phyloP scores from a whole-genome alignment of 495 filamentous ascomycete genomes.

The Penicillium fimorum region DNA sequence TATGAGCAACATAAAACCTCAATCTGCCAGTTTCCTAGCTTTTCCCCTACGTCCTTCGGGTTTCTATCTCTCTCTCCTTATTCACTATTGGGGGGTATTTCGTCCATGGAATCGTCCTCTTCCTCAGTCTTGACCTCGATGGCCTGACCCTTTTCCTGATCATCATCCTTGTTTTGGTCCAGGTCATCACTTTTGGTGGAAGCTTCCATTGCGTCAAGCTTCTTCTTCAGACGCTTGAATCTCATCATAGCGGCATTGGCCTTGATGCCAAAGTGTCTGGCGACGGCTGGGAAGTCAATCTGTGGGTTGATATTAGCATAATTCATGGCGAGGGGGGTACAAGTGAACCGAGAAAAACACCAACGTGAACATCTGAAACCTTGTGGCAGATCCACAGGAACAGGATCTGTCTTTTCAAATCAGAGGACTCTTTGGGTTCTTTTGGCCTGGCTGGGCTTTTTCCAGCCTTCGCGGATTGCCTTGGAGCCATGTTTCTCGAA shows the following conservation, averaged over 20 bases:
- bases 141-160: not conserved
- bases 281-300: not conserved
- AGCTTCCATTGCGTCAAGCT: conserved; percentile 8
- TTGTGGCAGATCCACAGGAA: conserved; percentile 3
- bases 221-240: not conserved
- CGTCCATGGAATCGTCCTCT: not conserved
- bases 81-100: not conserved
- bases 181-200: conserved; percentile 10
- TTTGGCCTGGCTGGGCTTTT: not conserved
- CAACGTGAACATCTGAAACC: not conserved
- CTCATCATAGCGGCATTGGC: not conserved
- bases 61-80: not conserved
- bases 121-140: not conserved
- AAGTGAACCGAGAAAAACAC: not conserved
- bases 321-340: not conserved
- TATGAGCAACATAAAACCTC: no score
- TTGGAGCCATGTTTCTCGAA: not conserved
- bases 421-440: not conserved
- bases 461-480: not conserved
- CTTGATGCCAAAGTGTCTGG: not conserved
- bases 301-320: not conserved
- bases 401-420: not conserved
- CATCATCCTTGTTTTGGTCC: not conserved
- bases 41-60: not conserved
- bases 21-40: no score